These are phyloP conservation scores for Talaromyces sp. DNA, from an alignment of 2,329 filamentous ascomycete genomes.

Conservation along the genomic window DNA sequence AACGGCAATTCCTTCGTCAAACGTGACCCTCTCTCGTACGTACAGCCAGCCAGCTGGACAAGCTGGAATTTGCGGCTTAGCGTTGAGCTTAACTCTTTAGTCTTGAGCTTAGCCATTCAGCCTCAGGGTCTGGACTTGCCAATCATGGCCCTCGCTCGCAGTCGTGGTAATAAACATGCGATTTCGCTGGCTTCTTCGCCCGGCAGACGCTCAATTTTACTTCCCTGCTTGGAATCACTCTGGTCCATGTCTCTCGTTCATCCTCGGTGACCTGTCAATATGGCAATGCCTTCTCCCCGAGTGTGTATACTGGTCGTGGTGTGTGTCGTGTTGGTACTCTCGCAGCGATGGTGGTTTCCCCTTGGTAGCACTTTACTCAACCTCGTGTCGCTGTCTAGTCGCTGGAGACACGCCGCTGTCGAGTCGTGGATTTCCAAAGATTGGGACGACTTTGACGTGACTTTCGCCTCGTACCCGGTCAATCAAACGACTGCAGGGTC, in stretches of 20 bases:
- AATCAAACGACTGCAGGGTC: conserved; percentile 14
- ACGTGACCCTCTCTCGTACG: not conserved
- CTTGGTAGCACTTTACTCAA: conserved; percentile 4
- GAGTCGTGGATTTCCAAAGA: conserved; percentile 13
- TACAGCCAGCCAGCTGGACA: not conserved
- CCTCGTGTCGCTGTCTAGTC: conserved; percentile 14
- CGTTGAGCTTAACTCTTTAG: conserved; percentile 7
- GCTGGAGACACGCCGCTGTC: conserved; percentile 11
- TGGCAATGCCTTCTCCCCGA: conserved; percentile 9
- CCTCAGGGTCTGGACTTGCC: not conserved
- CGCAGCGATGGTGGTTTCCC: conserved; percentile 14
- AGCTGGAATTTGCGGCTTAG: not conserved
- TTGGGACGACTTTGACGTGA: conserved; percentile 17
- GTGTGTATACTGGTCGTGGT: conserved; percentile 3
- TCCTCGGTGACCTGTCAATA: not conserved
- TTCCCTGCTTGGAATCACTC: not conserved
- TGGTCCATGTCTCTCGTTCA: not conserved
- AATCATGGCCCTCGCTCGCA: not conserved
- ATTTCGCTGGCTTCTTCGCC: not conserved
- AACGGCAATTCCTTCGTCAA: not conserved
- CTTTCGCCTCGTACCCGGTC: conserved; percentile 13
- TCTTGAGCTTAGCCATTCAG: conserved; percentile 5
- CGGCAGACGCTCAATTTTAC: not conserved
- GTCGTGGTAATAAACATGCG: not conserved
- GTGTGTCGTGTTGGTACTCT: conserved; percentile 7